Base-by-base conservation (phyloP, 2,329 filamentous ascomycete species). In the Bimuria novae-zelandiae region DNA sequence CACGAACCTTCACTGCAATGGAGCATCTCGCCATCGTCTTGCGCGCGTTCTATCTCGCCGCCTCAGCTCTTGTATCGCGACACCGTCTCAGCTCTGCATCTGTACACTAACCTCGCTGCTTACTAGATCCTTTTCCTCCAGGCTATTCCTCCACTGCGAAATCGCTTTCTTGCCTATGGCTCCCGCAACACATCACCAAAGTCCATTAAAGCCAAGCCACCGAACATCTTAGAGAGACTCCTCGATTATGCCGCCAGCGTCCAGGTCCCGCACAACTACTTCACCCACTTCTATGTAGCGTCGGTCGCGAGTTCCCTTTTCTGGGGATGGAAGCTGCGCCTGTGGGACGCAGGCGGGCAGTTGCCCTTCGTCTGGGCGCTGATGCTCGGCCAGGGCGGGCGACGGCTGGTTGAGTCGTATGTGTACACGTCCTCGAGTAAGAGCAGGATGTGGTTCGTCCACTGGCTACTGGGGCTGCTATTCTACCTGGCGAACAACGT, bases 181-280 rank as follows among this genome's bases (percentile, higher is more conserved):
- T 79, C 84, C 49, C 81, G 84, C 64, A 74, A 80, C 16, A 62
- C 69, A 2, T 36, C 54, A n/a, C 42, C 35, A 25, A 52, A 55
- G 44, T n/a, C 44, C 48, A 39, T n/a, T 56, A 33, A 33, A 37
- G 3, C 7, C n/a, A n/a, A n/a, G 32, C 23, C 32, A n/a, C 44
- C 44, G 8, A 57, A 60, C 12, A 14, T 41, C 16, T 6, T 65
- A 40, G 49, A 41, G 16, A 59, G 52, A 19, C 44, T 78, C 40
- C 75, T 85, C 54, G 83, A 86, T 62, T 69, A 68, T 52, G 65
- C 83, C 17, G 80, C 83, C 29, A 75, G 72, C 32, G 71, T 82
- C 60, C 83, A 84, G 68, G 88, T 97, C 30, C 92, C 93, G 19
- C 94, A 97, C 75, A 83, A 83, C 56, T 97, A 90, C 86, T 97